Evolutionary conservation across 2,329 filamentous ascomycete species (phyloP), one percentile per base, ranked within the genome.

Genomic region (Penicillium hordei): DNA sequence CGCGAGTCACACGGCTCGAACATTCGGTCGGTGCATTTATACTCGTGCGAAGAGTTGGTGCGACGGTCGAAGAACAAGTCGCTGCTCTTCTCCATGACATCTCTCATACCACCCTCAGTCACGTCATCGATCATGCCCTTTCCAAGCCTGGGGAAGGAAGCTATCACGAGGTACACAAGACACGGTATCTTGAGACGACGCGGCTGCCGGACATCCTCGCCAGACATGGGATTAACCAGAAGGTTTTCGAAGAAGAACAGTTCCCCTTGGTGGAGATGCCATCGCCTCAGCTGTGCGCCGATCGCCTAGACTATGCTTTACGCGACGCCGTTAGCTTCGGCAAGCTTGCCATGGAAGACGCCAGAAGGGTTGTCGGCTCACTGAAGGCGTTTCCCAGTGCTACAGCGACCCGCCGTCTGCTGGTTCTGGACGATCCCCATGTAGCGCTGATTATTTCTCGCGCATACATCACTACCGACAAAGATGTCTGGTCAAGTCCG

Each of bases 81-180:
- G 70, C 75, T 15, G 75, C 70, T 3, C 68, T 77, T 17, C 69
- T 78, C 7, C 74, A 78, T 53, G 75, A 78, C 50, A 68, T 77
- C 58, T 70, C 69, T 57, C 74, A 78, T 59, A 78, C 75, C 19
- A 64, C 68, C 43, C 71, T 77, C 60, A 77, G 75, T 56, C 74
- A 78, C 61, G 75, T 77, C 33, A 69, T 77, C 9, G 75, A 78
- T 59, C 68, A 69, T 60, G 75, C 73, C 6, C 65, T 78, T 13
- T 71, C 71, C 2, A 63, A 72, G 45, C 71, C 74, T 0, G 71
- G 72, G 2, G 74, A 75, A 44, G 69, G 60, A 12, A 77, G 75
- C 63, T 78, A 69, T 46, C 75, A 78, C 62, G 75, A 78, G 60
- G 69, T 73, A 4, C 73, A 77, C 63, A 78, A 78, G 64, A 60